These are phyloP conservation scores for Postia placenta DNA, from an alignment of 768 basidiomycete species.

Conservation along the genomic window DNA sequence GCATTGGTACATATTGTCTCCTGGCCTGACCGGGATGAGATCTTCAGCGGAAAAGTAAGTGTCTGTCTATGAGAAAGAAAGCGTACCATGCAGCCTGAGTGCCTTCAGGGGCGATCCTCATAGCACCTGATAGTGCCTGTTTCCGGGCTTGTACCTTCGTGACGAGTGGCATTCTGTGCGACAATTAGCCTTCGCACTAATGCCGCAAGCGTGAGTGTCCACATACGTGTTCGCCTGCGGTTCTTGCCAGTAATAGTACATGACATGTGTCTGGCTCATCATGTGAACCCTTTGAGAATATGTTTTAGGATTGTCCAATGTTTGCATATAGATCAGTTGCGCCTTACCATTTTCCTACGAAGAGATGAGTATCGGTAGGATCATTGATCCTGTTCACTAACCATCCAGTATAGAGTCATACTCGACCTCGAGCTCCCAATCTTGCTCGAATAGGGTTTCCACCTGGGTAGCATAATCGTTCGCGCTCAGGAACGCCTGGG, in stretches of 20 bases:
- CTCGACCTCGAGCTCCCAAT: constrained; percentile 52
- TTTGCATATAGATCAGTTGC: too few relatives aligned
- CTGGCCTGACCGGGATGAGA: too few relatives aligned
- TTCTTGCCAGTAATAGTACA: constrained; percentile 69
- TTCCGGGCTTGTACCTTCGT: constrained; percentile 49
- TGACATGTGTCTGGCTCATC: constrained; percentile 69
- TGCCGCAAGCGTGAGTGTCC: not conserved
- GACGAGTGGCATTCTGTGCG: constrained; percentile 43
- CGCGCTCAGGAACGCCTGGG: constrained; percentile 57
- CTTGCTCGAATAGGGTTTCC: constrained; percentile 50
- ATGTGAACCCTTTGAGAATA: constrained; percentile 30
- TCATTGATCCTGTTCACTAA: constrained; percentile 21
- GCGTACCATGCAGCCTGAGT: constrained; percentile 52
- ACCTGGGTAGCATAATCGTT: constrained; percentile 53
- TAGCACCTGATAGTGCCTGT: constrained; percentile 52
- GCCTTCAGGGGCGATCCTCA: constrained; percentile 60
- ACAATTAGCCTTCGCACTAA: not conserved
- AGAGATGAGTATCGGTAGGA: not conserved
- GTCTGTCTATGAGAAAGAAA: constrained; percentile 36
- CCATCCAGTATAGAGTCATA: constrained; percentile 57
- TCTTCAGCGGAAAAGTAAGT: not conserved
- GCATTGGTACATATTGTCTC: constrained; percentile 60
- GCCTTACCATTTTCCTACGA: constrained; percentile 59
- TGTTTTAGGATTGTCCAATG: too few relatives aligned
- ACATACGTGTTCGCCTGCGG: constrained; percentile 57